A percentile compares a stretch with the other conserved stretches of the same genome.
phyloP scores from a whole-genome alignment of 257 asterid species.

The Craterostigma plantagineum region DNA sequence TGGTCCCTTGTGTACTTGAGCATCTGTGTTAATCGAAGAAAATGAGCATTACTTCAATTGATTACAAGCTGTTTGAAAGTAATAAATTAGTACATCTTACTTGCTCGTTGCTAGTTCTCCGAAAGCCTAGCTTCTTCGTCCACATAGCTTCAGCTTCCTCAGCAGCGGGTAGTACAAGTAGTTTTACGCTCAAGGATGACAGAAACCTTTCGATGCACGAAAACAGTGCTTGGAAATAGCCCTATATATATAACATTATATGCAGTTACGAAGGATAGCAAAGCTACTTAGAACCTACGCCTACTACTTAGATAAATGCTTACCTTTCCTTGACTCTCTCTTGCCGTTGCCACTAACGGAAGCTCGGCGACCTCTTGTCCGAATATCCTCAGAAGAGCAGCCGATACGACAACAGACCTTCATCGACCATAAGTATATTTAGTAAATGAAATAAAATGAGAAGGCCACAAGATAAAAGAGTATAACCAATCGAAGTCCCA shows the following conservation, averaged over 20 bases:
- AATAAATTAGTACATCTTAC: conserved; percentile 24
- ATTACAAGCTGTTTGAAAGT: neutral
- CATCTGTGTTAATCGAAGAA: conserved; percentile 27
- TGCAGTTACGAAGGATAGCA: too few species aligned
- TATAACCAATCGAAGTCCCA: neutral
- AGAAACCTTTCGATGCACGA: conserved; percentile 67
- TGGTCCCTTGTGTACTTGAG: conserved; percentile 50
- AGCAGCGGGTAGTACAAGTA: conserved; percentile 89
- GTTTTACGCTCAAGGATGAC: conserved; percentile 57
- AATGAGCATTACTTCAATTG: conserved; percentile 6
- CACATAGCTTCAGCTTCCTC: conserved; percentile 97
- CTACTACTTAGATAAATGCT: too few species aligned
- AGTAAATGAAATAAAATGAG: too few species aligned
- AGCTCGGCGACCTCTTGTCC: conserved; percentile 94
- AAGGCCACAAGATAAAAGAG: neutral
- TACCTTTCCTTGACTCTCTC: conserved; percentile 88
- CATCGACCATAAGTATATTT: conserved; percentile 1
- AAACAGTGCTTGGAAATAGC: conserved; percentile 81
- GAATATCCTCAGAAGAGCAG: conserved; percentile 85
- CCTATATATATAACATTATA: too few species aligned
- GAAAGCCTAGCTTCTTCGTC: conserved; percentile 84
- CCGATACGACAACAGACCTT: conserved; percentile 88
- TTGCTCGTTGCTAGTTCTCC: conserved; percentile 55
- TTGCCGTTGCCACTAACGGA: conserved; percentile 84
- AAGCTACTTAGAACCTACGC: too few species aligned